Evolutionary conservation across 192 early-diverging fungal species (phyloP), one percentile per base, ranked within the genome.

Genomic region (Backusella liffmaniae): DNA sequence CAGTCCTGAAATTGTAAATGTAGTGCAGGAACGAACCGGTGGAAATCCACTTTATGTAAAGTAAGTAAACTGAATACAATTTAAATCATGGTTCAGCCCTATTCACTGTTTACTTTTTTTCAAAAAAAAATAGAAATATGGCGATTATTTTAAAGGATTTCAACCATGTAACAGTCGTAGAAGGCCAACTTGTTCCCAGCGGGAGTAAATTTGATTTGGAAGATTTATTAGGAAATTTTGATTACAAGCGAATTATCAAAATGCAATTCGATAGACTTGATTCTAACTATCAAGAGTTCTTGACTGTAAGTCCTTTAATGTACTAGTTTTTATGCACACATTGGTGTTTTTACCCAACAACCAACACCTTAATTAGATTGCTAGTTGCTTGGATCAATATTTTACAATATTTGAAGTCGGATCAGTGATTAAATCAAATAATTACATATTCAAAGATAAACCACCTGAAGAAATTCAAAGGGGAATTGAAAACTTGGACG

Each of bases 11-110:
- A 81, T 87, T 65, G 59, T 85, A 1, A 75, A 80, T 10, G 69
- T 87, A 7, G 77, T 87, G 15, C 78, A 84, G 37, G 77, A 84
- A 68, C 80, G 84, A 34, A 88, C 86, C 13, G 81, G 80, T 21
- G 86, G 86, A 3, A 88, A 88, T 70, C 86, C 86, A 13, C 77
- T 86, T 36, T 82, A 83, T 74, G 86, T 88, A 72, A 88, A 82
- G 77, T 77, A 72, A 77, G 76, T 36, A n/a, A n/a, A n/a, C 26
- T 62, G 18, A 12, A 62, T 9, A 9, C 3, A 2, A 9, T 62
- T 13, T 9, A 12, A 26, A 10, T 5, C 3, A 13, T 62, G 1
- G 26, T 62, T 62, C 0, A 29, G 1, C 12, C 2, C 1, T 62
- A 62, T 29, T 13, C 26, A 13, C 12, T 26, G 9, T 32, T 32